A percentile compares a stretch with the other conserved stretches of the same genome.
Conservation (phyloP, 345 rosid species). For the Angophora floribunda region DNA sequence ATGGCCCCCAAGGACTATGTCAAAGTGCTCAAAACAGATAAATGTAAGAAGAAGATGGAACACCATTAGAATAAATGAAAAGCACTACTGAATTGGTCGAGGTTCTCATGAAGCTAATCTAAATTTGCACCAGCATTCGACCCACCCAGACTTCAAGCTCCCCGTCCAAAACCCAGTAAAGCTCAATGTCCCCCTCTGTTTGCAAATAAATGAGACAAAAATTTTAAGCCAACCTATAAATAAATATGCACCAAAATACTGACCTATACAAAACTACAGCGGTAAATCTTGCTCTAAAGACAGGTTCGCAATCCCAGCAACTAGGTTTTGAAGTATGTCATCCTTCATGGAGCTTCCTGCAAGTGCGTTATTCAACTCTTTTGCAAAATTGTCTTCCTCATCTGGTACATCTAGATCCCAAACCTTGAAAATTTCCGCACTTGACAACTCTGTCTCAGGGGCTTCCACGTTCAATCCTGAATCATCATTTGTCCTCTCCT, state of each 20-base stretch:
- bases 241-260: not conserved
- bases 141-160: not conserved
- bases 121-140: not conserved
- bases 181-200: not conserved
- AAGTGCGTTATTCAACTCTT: not conserved
- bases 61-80: not conserved
- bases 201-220: not conserved
- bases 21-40: not conserved
- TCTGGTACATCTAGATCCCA: not conserved
- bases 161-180: not conserved
- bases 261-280: not conserved
- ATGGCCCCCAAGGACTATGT: not conserved
- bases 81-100: not conserved
- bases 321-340: not conserved
- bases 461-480: not conserved
- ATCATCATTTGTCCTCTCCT: not conserved
- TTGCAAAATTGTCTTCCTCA: not conserved
- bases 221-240: not conserved
- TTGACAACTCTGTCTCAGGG: not conserved
- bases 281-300: not conserved
- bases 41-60: not conserved
- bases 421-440: not conserved
- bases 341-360: not conserved
- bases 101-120: not conserved
- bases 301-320: not conserved